Conservation (phyloP, 208 protist genomes). For the Phytomonas sp. region DNA sequence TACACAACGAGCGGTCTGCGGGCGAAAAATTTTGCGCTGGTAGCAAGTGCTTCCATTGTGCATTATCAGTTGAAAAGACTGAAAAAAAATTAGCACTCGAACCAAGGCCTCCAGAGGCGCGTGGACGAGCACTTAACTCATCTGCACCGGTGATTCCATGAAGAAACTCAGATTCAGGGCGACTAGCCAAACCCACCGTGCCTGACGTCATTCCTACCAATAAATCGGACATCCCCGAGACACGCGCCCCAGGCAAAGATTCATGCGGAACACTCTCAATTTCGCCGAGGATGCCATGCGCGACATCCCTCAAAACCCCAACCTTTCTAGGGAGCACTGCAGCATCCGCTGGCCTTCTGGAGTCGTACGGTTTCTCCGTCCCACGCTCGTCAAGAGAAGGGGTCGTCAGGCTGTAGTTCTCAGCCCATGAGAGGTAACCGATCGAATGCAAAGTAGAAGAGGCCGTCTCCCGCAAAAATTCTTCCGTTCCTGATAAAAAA, state of each 20-base stretch:
- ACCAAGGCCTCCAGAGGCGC: background rate
- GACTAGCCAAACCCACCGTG: constrained; percentile 42
- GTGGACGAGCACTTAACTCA: constrained; percentile 41
- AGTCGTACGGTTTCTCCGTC: background rate
- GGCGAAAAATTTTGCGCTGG: background rate
- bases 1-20: background rate
- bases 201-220: constrained; percentile 39
- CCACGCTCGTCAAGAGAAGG: background rate
- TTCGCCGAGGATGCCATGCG: constrained; percentile 39
- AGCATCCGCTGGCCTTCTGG: background rate
- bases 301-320: constrained; percentile 26
- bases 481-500: constrained; percentile 28
- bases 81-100: background rate
- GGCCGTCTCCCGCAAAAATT: constrained; percentile 38
- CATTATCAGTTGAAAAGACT: background rate
- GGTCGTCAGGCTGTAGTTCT: constrained; percentile 34
- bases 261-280: constrained; percentile 18
- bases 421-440: constrained; percentile 35
- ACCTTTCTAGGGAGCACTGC: constrained; percentile 22
- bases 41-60: background rate
- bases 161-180: constrained; percentile 48
- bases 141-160: constrained; percentile 45
- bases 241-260: constrained; percentile 19
- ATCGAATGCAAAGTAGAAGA: constrained; percentile 73
- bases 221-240: constrained; percentile 44